A percentile compares a stretch with the other conserved stretches of the same genome.
Conservation (phyloP, 2,329 filamentous ascomycete genomes). For the Parastagonospora avenae region DNA sequence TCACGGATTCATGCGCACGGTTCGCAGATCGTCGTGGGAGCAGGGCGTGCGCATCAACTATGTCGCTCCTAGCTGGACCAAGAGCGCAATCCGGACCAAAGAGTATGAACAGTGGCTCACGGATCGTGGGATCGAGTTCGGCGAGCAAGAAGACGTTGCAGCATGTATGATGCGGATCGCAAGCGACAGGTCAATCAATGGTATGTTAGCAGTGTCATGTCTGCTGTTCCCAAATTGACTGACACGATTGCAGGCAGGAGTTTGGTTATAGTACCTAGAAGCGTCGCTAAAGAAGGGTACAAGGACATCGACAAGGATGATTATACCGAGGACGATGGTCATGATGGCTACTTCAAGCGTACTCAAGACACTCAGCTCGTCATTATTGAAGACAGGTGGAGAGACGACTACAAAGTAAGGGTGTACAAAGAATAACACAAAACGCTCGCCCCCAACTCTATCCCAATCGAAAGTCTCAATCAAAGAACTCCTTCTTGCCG, state of each 20-base stretch:
- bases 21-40: slow-evolving; percentile 17
- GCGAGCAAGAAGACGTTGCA: slow-evolving; percentile 37
- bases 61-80: slow-evolving; percentile 26
- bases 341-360: slow-evolving; percentile 44
- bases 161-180: slow-evolving; percentile 42
- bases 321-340: slow-evolving; percentile 39
- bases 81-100: slow-evolving; percentile 34
- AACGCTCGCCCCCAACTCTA: no score
- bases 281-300: slow-evolving; percentile 48
- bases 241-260: slow-evolving; percentile 37
- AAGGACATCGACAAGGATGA: slow-evolving; percentile 50
- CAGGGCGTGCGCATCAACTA: slow-evolving; percentile 25
- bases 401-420: slow-evolving; percentile 44
- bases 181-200: slow-evolving; percentile 25
- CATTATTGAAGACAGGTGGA: slow-evolving; percentile 53
- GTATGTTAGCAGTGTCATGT: slow-evolving; percentile 4
- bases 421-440: slow-evolving; percentile 35
- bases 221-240: neutral
- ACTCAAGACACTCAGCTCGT: slow-evolving; percentile 48
- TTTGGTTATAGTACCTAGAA: slow-evolving; percentile 49
- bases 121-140: slow-evolving; percentile 49
- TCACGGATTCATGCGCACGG: slow-evolving; percentile 21
- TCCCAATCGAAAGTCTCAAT: slow-evolving; percentile 5
- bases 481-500: slow-evolving; percentile 23
- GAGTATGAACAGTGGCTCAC: slow-evolving; percentile 51